Evolutionary conservation across 208 protist species (phyloP), one percentile per base, ranked within the genome.

Genomic region (Trypanosoma scelopori): DNA sequence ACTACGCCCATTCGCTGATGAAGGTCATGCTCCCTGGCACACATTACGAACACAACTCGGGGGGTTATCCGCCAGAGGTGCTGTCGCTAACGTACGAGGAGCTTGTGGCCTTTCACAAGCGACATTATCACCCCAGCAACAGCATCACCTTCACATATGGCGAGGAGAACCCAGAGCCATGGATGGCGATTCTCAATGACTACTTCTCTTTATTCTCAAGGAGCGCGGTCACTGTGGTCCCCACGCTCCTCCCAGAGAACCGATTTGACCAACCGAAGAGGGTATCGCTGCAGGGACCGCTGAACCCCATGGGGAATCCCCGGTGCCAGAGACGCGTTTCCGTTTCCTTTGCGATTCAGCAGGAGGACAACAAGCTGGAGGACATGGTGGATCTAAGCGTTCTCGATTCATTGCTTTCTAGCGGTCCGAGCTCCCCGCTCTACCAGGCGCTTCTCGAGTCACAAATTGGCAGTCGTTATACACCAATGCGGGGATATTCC

Each of bases 111-210:
- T 98, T 94, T 69, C 94, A 98, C 64, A 62, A 62, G 35, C 76
- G 73, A 4, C 85, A 98, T 73, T 98, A 98, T 77, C 78, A 91
- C 71, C 92, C 94, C n/a, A 91, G 78, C 74, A 97, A 97, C 81
- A 92, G 86, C 65, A 84, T 92, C 56, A 89, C 85, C n/a, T 82
- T 96, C 64, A 94, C 87, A 35, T 97, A 96, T 73, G 90, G 92
- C 48, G 81, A 89, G 45, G 60, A 83, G 63, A 82, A 89, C 72
- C 84, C 88, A 11, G 80, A 84, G 60, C 25, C 28, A 41, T 85
- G 91, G 78, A 86, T 97, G 83, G 41, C 62, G 46, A 61, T 56
- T 13, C 73, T 97, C 27, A 71, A 92, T 73, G 58, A 65, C n/a
- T 91, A 92, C 71, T 94, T 95, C 51, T 50, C 62, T 12, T 50